Evolutionary conservation across 1,284 basidiomycete genomes (phyloP).

Genomic region (Macrocystidia cucumis): DNA sequence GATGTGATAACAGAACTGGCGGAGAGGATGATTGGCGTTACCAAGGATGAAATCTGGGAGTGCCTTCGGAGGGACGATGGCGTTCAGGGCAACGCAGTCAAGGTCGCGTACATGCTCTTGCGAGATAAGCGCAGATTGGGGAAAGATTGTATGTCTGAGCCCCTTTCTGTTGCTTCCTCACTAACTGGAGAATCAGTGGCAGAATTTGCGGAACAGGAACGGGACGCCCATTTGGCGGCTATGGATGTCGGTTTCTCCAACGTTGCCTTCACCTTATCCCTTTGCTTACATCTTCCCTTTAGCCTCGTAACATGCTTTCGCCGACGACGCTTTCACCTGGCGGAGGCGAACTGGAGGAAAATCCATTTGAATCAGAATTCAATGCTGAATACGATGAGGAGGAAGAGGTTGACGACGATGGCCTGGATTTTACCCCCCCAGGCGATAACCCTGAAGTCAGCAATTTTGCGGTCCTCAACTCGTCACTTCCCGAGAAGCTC

Average conservation of each 20-base stretch:
- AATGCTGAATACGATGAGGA: constrained; percentile 54
- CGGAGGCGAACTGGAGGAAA: constrained; percentile 53
- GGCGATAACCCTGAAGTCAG: constrained; percentile 37
- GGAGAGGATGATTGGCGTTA: constrained; percentile 68
- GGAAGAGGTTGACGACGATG: constrained; percentile 53
- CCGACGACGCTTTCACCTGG: constrained; percentile 45
- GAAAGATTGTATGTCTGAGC: constrained; percentile 59
- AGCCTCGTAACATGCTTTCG: constrained; percentile 67
- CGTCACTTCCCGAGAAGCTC: constrained; percentile 67
- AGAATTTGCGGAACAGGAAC: constrained; percentile 70
- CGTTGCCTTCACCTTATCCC: constrained; percentile 5
- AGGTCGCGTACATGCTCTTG: constrained; percentile 93
- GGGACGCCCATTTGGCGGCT: constrained; percentile 72
- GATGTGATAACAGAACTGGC: constrained; percentile 84
- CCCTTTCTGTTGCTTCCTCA: constrained; percentile 4
- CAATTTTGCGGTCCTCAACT: constrained; percentile 81
- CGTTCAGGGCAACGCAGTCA: constrained; percentile 86
- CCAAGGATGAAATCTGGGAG: constrained; percentile 81
- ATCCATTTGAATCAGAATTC: constrained; percentile 74
- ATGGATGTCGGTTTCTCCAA: constrained; percentile 54
- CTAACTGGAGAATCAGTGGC: constrained; percentile 41
- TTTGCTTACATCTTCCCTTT: constrained; percentile 4
- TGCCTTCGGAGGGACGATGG: constrained; percentile 78
- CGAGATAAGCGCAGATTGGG: constrained; percentile 85
- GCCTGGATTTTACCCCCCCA: constrained; percentile 54